These are phyloP conservation scores for Pseudogymnoascus sp. DNA, from an alignment of 2,329 filamentous ascomycete species.

Conservation along the genomic window DNA sequence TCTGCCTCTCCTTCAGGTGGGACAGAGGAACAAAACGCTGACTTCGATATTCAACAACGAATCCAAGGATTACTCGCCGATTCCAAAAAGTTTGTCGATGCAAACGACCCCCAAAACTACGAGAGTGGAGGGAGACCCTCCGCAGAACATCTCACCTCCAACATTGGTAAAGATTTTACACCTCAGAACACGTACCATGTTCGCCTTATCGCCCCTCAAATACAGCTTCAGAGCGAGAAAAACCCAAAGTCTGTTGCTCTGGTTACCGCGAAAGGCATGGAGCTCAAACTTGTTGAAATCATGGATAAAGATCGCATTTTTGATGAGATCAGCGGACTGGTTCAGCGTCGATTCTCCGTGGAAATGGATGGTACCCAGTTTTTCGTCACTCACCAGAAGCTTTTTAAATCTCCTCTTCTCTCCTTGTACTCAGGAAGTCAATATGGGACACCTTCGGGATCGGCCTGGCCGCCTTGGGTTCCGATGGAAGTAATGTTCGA, in stretches of 20 bases:
- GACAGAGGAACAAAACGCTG: conserved; percentile 31
- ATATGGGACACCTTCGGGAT: conserved; percentile 77
- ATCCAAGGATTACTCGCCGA: conserved; percentile 82
- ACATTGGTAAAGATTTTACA: conserved; percentile 80
- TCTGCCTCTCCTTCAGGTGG: neutral
- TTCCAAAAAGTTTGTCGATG: conserved; percentile 71
- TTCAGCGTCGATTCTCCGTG: conserved; percentile 87
- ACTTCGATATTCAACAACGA: conserved; percentile 67
- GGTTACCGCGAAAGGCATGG: conserved; percentile 96
- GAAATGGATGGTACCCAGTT: conserved; percentile 98
- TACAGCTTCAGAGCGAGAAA: conserved; percentile 97
- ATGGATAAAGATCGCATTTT: conserved; percentile 93
- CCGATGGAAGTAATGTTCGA: conserved; percentile 98
- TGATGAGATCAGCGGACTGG: conserved; percentile 88
- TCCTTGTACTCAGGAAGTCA: conserved; percentile 91
- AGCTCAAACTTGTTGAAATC: conserved; percentile 92
- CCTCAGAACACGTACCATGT: conserved; percentile 92
- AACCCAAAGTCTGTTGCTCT: conserved; percentile 94
- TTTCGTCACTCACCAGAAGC: conserved; percentile 92
- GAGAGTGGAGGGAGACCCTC: conserved; percentile 31
- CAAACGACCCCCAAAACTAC: conserved; percentile 44
- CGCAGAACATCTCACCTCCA: conserved; percentile 59
- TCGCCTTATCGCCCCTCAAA: conserved; percentile 90
- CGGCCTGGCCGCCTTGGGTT: conserved; percentile 96
- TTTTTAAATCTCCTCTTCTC: conserved; percentile 73